Percentiles rank a stretch among this genome's conserved stretches.
Conservation (phyloP, 2,329 filamentous ascomycete species). For the Aspergillus sp. region DNA sequence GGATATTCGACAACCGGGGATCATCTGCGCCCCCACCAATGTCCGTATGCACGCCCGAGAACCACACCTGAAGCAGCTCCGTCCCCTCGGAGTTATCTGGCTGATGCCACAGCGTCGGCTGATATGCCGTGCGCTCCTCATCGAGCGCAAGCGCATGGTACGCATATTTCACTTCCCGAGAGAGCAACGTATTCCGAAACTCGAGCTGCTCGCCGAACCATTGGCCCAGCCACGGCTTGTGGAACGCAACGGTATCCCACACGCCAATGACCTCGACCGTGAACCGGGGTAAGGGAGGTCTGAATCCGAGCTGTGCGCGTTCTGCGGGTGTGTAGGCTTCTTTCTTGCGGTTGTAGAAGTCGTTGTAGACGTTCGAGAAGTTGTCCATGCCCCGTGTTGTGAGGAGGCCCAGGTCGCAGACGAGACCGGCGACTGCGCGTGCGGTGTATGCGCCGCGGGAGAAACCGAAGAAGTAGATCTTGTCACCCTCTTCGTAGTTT, state of each 20-base stretch:
- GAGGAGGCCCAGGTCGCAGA: slow-evolving; percentile 52
- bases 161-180: slow-evolving; percentile 45
- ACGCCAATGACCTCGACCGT: slow-evolving; percentile 50
- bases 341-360: slow-evolving; percentile 25
- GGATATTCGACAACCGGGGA: slow-evolving; percentile 52
- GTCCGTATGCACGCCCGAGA: slow-evolving; percentile 52
- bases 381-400: slow-evolving; percentile 36
- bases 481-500: slow-evolving; percentile 57
- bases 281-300: slow-evolving; percentile 22
- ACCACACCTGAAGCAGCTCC: slow-evolving; percentile 53
- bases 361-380: slow-evolving; percentile 29
- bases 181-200: slow-evolving; percentile 48
- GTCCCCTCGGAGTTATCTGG: slow-evolving; percentile 45
- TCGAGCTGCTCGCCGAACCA: slow-evolving; percentile 28
- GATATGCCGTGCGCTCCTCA: slow-evolving; percentile 47
- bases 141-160: slow-evolving; percentile 53
- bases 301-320: slow-evolving; percentile 22
- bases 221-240: slow-evolving; percentile 23
- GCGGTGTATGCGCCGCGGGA: slow-evolving; percentile 54
- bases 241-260: slow-evolving; percentile 50
- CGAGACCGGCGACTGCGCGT: slow-evolving; percentile 51
- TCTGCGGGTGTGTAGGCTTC: slow-evolving; percentile 10
- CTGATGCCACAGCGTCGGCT: slow-evolving; percentile 50
- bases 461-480: slow-evolving; percentile 56
- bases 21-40: slow-evolving; percentile 52